These are phyloP conservation scores for Arabis hirsuta DNA, from an alignment of 345 rosid genomes.

Conservation along the genomic window DNA sequence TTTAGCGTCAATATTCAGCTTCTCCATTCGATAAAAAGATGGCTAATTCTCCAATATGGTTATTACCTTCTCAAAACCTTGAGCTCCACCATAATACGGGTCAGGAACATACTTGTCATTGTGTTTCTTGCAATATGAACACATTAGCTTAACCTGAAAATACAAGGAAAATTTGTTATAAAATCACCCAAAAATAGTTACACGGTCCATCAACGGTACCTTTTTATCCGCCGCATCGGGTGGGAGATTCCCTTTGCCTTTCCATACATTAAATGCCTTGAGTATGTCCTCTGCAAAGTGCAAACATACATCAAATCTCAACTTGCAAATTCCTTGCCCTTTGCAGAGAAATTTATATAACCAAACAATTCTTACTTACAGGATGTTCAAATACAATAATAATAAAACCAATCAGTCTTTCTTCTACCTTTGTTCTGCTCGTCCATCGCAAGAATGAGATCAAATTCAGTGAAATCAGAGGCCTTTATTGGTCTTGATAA, in stretches of 20 bases:
- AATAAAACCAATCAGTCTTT: neutral
- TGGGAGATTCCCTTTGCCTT: constrained; percentile 61
- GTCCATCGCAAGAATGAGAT: constrained; percentile 96
- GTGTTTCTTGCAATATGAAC: constrained; percentile 91
- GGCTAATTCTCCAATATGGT: neutral
- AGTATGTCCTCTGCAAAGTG: constrained; percentile 67
- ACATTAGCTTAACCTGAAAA: constrained; percentile 85
- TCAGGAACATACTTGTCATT: constrained; percentile 85
- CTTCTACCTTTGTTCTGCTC: constrained; percentile 65
- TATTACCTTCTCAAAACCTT: constrained; percentile 92
- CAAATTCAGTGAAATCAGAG: constrained; percentile 83
- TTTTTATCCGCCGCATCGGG: constrained; percentile 77
- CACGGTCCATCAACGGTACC: constrained; percentile 43
- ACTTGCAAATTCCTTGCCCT: neutral
- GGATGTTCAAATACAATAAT: neutral
- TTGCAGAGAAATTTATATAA: neutral
- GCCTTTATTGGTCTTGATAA: constrained; percentile 85
- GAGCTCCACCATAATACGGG: constrained; percentile 91
- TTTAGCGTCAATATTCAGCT: neutral
- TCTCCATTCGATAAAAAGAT: neutral
- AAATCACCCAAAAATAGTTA: neutral
- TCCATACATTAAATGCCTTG: constrained; percentile 78
- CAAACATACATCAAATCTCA: constrained; percentile 6
- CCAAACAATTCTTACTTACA: neutral
- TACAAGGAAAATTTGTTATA: neutral